These are phyloP conservation scores for Passiflora organensis DNA, from an alignment of 345 rosid species.

Conservation along the genomic window DNA sequence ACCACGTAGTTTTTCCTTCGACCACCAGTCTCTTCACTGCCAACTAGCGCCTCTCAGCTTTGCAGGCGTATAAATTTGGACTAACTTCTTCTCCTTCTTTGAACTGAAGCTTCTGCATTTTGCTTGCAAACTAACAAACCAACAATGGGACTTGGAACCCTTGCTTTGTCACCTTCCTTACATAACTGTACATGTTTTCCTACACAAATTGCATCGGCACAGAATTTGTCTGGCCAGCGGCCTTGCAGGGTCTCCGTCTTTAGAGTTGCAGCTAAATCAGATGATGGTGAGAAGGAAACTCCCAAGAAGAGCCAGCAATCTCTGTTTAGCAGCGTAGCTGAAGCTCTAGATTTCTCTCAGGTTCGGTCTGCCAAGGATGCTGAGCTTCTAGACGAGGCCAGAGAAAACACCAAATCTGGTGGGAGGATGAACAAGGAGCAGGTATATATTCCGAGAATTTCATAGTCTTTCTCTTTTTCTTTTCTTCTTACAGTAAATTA, in stretches of 20 bases:
- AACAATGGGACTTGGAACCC: slow-evolving; percentile 42
- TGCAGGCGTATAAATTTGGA: background rate
- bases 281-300: slow-evolving; percentile 28
- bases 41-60: background rate
- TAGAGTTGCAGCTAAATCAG: slow-evolving; percentile 36
- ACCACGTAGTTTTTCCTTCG: slow-evolving; percentile 37
- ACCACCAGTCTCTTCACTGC: slow-evolving; percentile 27
- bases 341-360: slow-evolving; percentile 79
- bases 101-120: no score
- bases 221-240: slow-evolving; percentile 20
- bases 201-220: slow-evolving; percentile 11
- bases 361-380: slow-evolving; percentile 79
- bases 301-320: slow-evolving; percentile 52
- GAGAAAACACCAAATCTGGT: slow-evolving; percentile 66
- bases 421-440: slow-evolving; percentile 63
- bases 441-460: slow-evolving; percentile 22
- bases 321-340: slow-evolving; percentile 54
- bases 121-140: no score
- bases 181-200: slow-evolving; percentile 27
- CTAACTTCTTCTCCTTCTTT: background rate
- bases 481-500: slow-evolving; percentile 49
- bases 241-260: slow-evolving; percentile 9
- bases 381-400: slow-evolving; percentile 66
- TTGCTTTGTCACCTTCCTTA: slow-evolving; percentile 34
- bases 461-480: background rate